Evolutionary conservation across 1,284 basidiomycete species (phyloP), one percentile per base, ranked within the genome.

Genomic region (Rhodotorula sp.): DNA sequence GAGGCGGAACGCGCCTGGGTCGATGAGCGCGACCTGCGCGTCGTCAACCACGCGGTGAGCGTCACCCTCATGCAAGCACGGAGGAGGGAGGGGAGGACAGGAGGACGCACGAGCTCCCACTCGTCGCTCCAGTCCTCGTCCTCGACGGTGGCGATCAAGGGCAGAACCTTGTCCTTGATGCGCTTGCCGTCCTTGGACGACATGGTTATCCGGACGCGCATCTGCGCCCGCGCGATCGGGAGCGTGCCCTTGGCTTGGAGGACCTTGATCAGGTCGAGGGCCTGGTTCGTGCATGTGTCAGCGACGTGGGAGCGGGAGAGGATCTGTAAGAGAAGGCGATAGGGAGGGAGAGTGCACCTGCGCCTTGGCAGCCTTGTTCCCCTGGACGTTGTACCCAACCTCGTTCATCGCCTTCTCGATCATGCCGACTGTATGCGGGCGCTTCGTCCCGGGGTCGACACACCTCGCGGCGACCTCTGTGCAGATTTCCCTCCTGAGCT

Each of bases 391-490:
- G 82, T 91, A 97, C 21, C 95, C 94, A 12, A 93, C 89, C 81
- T 98, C 95, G 36, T 88, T 84, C 93, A 99, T 96, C 0, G 94
- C 95, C 83, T 98, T 99, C 80, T 99, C 97, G 73, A 99, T 93
- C 85, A 99, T 94, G 32, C 92, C 91, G 58, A 96, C 92, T 3
- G 94, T 91, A 81, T 97, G 95, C 9, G 94, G 94, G 36, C 89
- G 85, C 79, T 94, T 89, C 6, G 93, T 96, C 6, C 85, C 83
- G 1, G 96, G 97, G 79, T 99, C 95, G 48, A 98, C 94, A 70
- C 92, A 97, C 85, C 94, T 95, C 82, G 95, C 92, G 1, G 94
- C 89, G 8, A 99, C 92, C 56, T 94, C 87, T 0, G 93, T 97
- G 3, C 93, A 94, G 73, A 99, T 97, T 80, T 99, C 97, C 77